These are phyloP conservation scores for Withania somnifera DNA, from an alignment of 305 asterid genomes.

Conservation along the genomic window DNA sequence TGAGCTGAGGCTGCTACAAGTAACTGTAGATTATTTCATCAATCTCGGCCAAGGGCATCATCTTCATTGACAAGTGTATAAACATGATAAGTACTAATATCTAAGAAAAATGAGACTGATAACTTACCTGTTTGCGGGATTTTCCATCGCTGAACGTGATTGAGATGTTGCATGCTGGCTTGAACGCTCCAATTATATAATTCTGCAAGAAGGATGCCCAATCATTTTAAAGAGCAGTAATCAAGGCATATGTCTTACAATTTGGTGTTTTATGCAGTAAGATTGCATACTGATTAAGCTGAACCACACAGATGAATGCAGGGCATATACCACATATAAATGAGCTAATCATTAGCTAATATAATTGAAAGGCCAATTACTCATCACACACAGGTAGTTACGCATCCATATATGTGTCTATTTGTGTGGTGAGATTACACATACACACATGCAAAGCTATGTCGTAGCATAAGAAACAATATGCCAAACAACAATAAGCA, in stretches of 20 bases:
- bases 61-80: background rate
- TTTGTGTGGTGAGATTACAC: background rate
- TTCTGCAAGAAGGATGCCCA: constrained; percentile 37
- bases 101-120: background rate
- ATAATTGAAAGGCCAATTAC: background rate
- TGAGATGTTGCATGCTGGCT: constrained; percentile 85
- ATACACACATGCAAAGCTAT: background rate
- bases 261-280: background rate
- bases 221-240: background rate
- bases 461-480: background rate
- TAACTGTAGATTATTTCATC: background rate
- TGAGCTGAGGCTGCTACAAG: background rate
- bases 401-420: background rate
- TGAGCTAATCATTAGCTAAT: background rate
- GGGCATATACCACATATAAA: background rate
- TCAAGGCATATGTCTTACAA: background rate
- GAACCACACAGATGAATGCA: background rate
- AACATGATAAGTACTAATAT: background rate
- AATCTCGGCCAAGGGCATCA: background rate
- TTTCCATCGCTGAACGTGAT: constrained; percentile 75
- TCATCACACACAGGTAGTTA: background rate
- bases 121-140: constrained; percentile 76
- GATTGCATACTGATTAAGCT: background rate
- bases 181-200: constrained; percentile 89
- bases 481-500: background rate